Percentiles rank a stretch among this genome's conserved stretches.
phyloP scores from a whole-genome alignment of 768 basidiomycete genomes.

The Cystobasidium tubakii region DNA sequence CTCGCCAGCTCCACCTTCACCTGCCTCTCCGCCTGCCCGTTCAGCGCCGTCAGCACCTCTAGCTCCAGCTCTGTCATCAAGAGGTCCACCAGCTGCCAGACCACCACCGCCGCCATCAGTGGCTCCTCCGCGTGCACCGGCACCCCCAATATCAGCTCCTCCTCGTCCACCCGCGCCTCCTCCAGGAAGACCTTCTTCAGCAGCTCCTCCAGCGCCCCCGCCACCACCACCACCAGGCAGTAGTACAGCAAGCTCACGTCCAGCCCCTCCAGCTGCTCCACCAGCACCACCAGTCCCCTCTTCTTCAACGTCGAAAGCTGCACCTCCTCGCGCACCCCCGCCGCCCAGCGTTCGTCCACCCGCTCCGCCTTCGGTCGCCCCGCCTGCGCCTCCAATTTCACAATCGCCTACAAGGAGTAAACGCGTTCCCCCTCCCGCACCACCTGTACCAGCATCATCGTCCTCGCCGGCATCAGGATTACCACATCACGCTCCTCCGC shows the following conservation, averaged over 20 bases:
- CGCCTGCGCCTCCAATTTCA: not conserved
- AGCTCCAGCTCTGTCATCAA: not conserved
- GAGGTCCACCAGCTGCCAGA: not conserved
- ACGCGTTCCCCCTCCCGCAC: constrained; percentile 11
- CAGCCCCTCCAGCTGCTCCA: not conserved
- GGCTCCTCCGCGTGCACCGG: not conserved
- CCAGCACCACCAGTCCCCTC: not conserved
- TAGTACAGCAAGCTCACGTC: not conserved
- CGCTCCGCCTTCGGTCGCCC: not conserved
- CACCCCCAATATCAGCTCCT: not conserved
- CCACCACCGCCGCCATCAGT: constrained; percentile 12
- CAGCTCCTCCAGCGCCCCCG: not conserved
- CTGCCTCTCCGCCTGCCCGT: not conserved
- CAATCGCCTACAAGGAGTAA: not conserved
- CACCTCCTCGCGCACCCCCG: constrained; percentile 7
- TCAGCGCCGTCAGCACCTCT: constrained; percentile 16
- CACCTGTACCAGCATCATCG: not conserved
- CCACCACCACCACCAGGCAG: constrained; percentile 24
- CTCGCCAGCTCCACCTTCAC: not conserved
- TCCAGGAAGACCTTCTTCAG: constrained; percentile 9
- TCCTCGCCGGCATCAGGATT: not conserved
- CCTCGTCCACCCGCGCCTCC: not conserved
- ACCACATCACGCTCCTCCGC: constrained; percentile 10
- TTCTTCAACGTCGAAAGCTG: not conserved
- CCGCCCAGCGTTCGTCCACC: not conserved